Conservation (phyloP, 2,329 filamentous ascomycete genomes). For the Trichoderma oligosporum region DNA sequence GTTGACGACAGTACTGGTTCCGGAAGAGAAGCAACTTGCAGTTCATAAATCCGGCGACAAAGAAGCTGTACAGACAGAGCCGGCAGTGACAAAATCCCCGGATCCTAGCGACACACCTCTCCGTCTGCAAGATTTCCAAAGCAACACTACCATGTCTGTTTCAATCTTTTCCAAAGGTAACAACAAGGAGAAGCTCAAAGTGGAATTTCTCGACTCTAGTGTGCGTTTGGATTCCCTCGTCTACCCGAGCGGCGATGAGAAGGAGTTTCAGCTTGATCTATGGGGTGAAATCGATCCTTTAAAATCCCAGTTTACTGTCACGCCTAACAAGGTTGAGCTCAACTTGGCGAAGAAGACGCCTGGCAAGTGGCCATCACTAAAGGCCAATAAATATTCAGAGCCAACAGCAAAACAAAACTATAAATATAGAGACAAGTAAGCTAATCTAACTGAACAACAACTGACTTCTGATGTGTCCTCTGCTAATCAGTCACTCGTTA, state of each 20-base stretch:
- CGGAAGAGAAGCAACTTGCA: conserved; percentile 32
- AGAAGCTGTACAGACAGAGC: not conserved
- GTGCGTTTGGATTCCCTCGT: conserved; percentile 32
- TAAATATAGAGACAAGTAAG: conserved; percentile 26
- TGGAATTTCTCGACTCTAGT: conserved; percentile 32
- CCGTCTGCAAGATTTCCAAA: conserved; percentile 38
- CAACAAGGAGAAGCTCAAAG: conserved; percentile 38
- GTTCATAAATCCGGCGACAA: conserved; percentile 16
- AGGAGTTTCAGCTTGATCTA: conserved; percentile 60
- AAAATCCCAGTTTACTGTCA: conserved; percentile 60
- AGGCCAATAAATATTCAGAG: not conserved
- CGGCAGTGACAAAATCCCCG: conserved; percentile 19
- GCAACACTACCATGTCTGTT: conserved; percentile 33
- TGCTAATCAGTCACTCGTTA: not conserved
- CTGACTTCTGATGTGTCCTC: not conserved
- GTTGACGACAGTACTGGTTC: conserved; percentile 36
- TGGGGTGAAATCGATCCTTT: conserved; percentile 61
- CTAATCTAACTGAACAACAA: not conserved
- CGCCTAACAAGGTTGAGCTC: conserved; percentile 77
- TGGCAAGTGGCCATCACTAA: conserved; percentile 61
- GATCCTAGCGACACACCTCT: conserved; percentile 27
- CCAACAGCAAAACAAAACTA: not conserved
- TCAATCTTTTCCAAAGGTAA: conserved; percentile 44
- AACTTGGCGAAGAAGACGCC: conserved; percentile 62
- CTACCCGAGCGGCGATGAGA: conserved; percentile 51